Evolutionary conservation across 352 stramenopile species (phyloP).

Genomic region (Pythium monospermum): DNA sequence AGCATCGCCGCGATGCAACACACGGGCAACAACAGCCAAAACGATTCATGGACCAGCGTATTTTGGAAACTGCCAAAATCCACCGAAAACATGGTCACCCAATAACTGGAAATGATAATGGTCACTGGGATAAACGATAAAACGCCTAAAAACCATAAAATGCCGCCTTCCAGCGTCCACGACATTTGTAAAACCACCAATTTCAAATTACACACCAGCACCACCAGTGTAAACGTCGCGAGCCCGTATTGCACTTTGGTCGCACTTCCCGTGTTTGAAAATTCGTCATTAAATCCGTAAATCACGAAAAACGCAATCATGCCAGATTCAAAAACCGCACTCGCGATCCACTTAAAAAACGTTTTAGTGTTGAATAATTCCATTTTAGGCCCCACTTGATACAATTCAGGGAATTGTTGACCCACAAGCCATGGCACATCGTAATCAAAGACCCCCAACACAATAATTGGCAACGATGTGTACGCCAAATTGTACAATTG

Average conservation of each 20-base stretch:
- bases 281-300: slow-evolving; percentile 67
- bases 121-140: slow-evolving; percentile 61
- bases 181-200: slow-evolving; percentile 77
- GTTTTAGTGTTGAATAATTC: slow-evolving; percentile 80
- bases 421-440: slow-evolving; percentile 56
- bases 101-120: slow-evolving; percentile 59
- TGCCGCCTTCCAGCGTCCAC: slow-evolving; percentile 43
- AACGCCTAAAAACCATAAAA: slow-evolving; percentile 60
- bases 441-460: slow-evolving; percentile 71
- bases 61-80: slow-evolving; percentile 78
- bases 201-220: slow-evolving; percentile 94
- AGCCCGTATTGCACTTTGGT: slow-evolving; percentile 90
- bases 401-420: slow-evolving; percentile 70
- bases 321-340: slow-evolving; percentile 59
- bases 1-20: slow-evolving; percentile 49
- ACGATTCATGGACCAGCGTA: slow-evolving; percentile 50
- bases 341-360: slow-evolving; percentile 85
- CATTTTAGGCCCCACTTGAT: slow-evolving; percentile 65
- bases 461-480: slow-evolving; percentile 88
- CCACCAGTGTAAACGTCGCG: slow-evolving; percentile 90
- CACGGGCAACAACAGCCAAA: slow-evolving; percentile 70
- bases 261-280: slow-evolving; percentile 79
- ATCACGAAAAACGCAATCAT: slow-evolving; percentile 69
- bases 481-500: slow-evolving; percentile 95
- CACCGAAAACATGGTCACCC: slow-evolving; percentile 49